A percentile compares a stretch with the other conserved stretches of the same genome.
phyloP scores from a whole-genome alignment of 495 filamentous ascomycete genomes.

The Immersiella caudata region DNA sequence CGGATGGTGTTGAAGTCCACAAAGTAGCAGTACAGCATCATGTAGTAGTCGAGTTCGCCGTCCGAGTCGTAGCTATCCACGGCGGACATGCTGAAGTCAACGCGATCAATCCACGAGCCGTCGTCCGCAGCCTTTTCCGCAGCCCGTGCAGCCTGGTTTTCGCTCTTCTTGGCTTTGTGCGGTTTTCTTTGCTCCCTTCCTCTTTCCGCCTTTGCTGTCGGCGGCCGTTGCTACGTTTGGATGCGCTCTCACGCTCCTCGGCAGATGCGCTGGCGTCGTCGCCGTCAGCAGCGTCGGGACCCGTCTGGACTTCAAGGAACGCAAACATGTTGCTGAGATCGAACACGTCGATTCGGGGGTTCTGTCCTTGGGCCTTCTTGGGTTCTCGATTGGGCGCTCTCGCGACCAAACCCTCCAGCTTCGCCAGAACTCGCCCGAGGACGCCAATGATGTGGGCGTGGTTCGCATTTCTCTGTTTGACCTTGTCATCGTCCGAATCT shows the following conservation, averaged over 20 bases:
- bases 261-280: slow-evolving; percentile 15
- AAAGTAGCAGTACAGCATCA: slow-evolving; percentile 42
- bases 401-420: slow-evolving; percentile 24
- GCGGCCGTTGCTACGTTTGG: slow-evolving; percentile 4
- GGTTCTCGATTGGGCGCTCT: not conserved
- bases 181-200: slow-evolving; percentile 29
- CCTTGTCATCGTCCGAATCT: slow-evolving; percentile 20
- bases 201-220: slow-evolving; percentile 24
- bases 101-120: not conserved
- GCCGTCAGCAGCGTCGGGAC: slow-evolving; percentile 9
- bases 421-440: slow-evolving; percentile 31
- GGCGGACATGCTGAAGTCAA: slow-evolving; percentile 18
- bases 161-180: slow-evolving; percentile 19
- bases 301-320: slow-evolving; percentile 29
- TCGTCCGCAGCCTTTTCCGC: slow-evolving; percentile 4
- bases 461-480: slow-evolving; percentile 28
- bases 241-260: not conserved
- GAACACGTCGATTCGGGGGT: slow-evolving; percentile 3
- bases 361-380: not conserved
- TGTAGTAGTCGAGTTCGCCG: slow-evolving; percentile 36
- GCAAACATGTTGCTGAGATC: slow-evolving; percentile 38
- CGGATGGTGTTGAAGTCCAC: slow-evolving; percentile 39
- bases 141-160: slow-evolving; percentile 3
- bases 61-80: slow-evolving; percentile 22
- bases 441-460: slow-evolving; percentile 35